A percentile compares a stretch with the other conserved stretches of the same genome.
phyloP scores from a whole-genome alignment of 2,329 filamentous ascomycete genomes.

The Aspergillus aculeatus region DNA sequence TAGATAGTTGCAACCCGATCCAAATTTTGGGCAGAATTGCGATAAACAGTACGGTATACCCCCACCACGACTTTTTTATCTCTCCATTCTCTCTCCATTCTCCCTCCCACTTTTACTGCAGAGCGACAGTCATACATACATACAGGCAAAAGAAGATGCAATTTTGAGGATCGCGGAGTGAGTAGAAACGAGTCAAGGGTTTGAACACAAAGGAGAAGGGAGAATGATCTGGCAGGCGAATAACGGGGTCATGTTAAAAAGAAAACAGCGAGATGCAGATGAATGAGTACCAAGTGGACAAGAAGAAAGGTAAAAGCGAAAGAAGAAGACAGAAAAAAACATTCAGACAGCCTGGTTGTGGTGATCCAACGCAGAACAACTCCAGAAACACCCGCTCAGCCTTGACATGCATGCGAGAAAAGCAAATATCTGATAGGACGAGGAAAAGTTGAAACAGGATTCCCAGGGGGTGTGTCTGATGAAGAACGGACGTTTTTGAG shows the following conservation, averaged over 20 bases:
- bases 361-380: slow-evolving; percentile 12
- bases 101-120: neutral
- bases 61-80: no score
- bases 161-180: slow-evolving; percentile 3
- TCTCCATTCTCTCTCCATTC: neutral
- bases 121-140: neutral
- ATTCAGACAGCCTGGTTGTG: slow-evolving; percentile 18
- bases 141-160: neutral
- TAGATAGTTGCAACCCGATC: no score
- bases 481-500: slow-evolving; percentile 19
- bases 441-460: slow-evolving; percentile 1
- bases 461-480: slow-evolving; percentile 25
- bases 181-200: neutral
- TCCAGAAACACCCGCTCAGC: slow-evolving; percentile 23
- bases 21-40: neutral
- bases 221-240: neutral
- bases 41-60: neutral
- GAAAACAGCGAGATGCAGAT: neutral
- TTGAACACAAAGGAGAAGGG: slow-evolving; percentile 4
- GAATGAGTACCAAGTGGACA: neutral
- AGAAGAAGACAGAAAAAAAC: neutral
- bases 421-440: slow-evolving; percentile 1
- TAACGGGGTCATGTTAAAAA: neutral
- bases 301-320: slow-evolving; percentile 1
- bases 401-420: slow-evolving; percentile 7